A percentile compares a stretch with the other conserved stretches of the same genome.
Conservation (phyloP, 345 rosid species). For the Heritiera littoralis region DNA sequence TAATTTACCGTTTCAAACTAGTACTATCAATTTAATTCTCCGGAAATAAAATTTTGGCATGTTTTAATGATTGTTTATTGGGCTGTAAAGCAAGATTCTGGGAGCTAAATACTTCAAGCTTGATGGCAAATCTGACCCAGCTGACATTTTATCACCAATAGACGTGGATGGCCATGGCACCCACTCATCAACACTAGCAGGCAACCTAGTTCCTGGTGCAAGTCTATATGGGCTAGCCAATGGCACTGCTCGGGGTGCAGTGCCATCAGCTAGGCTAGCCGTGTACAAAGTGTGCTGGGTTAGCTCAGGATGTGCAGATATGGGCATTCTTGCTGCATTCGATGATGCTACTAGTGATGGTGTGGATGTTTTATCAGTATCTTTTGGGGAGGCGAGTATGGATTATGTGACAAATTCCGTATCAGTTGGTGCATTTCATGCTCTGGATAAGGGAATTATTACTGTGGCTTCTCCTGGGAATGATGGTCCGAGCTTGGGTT, state of each 20-base stretch:
- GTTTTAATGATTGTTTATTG: conserved; percentile 1
- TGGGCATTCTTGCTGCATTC: conserved; percentile 39
- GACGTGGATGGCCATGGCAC: conserved; percentile 89
- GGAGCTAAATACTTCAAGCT: conserved; percentile 87
- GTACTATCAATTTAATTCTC: no score
- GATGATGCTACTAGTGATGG: conserved; percentile 83
- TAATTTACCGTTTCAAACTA: neutral
- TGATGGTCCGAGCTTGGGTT: conserved; percentile 55
- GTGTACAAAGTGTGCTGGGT: conserved; percentile 88
- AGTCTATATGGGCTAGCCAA: conserved; percentile 67
- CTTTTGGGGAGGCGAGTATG: conserved; percentile 52
- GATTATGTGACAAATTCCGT: conserved; percentile 51
- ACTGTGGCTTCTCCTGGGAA: conserved; percentile 86
- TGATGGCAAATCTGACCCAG: conserved; percentile 47
- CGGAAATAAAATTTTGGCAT: neutral
- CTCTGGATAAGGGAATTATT: conserved; percentile 72
- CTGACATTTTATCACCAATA: conserved; percentile 64
- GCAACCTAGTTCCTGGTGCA: conserved; percentile 49
- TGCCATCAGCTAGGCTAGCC: conserved; percentile 61
- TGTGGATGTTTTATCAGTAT: conserved; percentile 74
- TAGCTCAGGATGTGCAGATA: conserved; percentile 68
- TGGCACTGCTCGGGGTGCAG: conserved; percentile 55
- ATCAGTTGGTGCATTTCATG: conserved; percentile 80
- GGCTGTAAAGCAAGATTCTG: conserved; percentile 59
- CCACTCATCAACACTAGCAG: conserved; percentile 81